Conservation (phyloP, 306 rosid genomes). For the Malus fusca region DNA sequence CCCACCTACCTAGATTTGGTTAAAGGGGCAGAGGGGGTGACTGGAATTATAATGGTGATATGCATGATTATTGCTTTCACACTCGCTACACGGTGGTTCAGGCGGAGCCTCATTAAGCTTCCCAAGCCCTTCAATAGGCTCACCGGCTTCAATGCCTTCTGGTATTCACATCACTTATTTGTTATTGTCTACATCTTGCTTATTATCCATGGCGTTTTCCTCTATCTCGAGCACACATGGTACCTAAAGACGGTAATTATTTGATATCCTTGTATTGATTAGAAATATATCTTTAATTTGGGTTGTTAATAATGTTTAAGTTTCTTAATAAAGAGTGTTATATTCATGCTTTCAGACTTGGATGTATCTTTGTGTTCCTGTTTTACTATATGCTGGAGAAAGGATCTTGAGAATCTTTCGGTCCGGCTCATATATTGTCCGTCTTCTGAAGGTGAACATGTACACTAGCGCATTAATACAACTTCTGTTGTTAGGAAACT, state of each 20-base stretch:
- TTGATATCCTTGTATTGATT: not conserved
- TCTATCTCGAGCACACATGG: conserved; percentile 70
- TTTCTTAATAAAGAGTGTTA: not conserved
- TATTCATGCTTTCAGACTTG: conserved; percentile 60
- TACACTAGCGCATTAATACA: not conserved
- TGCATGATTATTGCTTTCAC: conserved; percentile 79
- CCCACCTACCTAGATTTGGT: conserved; percentile 54
- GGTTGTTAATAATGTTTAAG: not conserved
- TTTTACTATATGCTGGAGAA: conserved; percentile 88
- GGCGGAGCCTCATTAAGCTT: conserved; percentile 75
- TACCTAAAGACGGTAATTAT: conserved; percentile 65
- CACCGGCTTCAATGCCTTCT: conserved; percentile 94
- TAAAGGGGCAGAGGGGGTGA: conserved; percentile 70
- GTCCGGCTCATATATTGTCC: conserved; percentile 77
- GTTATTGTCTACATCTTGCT: conserved; percentile 83
- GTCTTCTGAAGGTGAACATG: conserved; percentile 67
- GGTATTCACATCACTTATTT: conserved; percentile 98
- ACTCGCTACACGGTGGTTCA: conserved; percentile 88
- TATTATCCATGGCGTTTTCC: conserved; percentile 61
- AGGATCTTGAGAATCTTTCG: conserved; percentile 82
- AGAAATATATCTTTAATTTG: not conserved
- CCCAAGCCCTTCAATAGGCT: conserved; percentile 88
- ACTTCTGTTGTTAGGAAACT: not conserved
- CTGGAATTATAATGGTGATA: conserved; percentile 81
- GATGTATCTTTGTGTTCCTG: conserved; percentile 87